Evolutionary conservation across 2,329 filamentous ascomycete species (phyloP).

Genomic region (Paracoccidioides lutzii): DNA sequence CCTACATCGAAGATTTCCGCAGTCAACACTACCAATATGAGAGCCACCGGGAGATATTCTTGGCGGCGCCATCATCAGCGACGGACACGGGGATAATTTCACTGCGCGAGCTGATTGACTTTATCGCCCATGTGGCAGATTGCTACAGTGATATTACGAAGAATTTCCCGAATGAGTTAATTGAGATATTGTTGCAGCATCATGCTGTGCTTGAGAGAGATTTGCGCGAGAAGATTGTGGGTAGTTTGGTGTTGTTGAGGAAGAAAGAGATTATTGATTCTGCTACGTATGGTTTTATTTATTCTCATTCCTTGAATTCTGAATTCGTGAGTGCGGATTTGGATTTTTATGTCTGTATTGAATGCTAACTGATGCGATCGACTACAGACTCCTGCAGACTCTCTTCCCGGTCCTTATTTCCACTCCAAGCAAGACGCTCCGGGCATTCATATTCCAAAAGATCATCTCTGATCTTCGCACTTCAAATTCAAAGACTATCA

Average conservation of each 20-base stretch:
- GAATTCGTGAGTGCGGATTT: neutral
- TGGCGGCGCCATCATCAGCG: conserved; percentile 65
- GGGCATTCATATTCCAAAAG: conserved; percentile 73
- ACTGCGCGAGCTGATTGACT: conserved; percentile 82
- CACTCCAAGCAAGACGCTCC: conserved; percentile 83
- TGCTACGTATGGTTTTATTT: conserved; percentile 35
- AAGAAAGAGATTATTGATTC: conserved; percentile 92
- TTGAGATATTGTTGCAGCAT: conserved; percentile 65
- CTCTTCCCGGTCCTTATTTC: conserved; percentile 87
- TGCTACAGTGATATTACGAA: conserved; percentile 75
- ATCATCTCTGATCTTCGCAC: conserved; percentile 83
- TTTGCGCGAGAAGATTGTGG: conserved; percentile 85
- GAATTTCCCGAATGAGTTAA: conserved; percentile 67
- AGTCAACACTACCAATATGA: conserved; percentile 87
- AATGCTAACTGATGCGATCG: neutral
- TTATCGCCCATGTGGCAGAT: conserved; percentile 85
- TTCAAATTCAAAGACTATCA: conserved; percentile 73
- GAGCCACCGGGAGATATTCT: conserved; percentile 79
- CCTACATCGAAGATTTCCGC: conserved; percentile 79
- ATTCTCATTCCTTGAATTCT: neutral
- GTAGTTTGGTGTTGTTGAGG: conserved; percentile 70
- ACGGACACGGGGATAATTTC: conserved; percentile 68
- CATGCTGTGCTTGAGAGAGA: conserved; percentile 74
- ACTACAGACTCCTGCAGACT: conserved; percentile 56
- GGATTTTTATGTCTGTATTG: too few relatives aligned